These are phyloP conservation scores for Nicotiana rustica DNA, from an alignment of 305 asterid species.

Conservation along the genomic window DNA sequence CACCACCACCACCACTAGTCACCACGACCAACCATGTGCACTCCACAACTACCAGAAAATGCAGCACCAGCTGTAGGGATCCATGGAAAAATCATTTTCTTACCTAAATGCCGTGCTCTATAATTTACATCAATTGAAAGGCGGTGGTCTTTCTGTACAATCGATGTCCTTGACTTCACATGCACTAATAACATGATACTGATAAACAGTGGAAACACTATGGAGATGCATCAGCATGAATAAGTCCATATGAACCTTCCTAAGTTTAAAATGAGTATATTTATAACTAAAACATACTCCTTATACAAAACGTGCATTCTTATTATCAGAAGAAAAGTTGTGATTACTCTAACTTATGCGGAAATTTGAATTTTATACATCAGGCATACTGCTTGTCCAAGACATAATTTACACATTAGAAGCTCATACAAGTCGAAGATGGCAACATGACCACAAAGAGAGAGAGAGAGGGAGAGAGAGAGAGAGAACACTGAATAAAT, in stretches of 20 bases:
- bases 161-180: not conserved
- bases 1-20: not conserved
- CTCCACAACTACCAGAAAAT: not conserved
- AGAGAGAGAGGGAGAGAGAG: not conserved
- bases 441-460: not conserved
- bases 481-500: not conserved
- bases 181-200: conserved; percentile 2
- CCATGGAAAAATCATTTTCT: not conserved
- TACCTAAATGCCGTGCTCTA: not conserved
- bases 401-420: conserved; percentile 28
- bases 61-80: conserved; percentile 3
- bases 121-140: not conserved
- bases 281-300: conserved; percentile 5
- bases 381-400: not conserved
- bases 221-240: conserved; percentile 20
- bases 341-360: not conserved
- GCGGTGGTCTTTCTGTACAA: not conserved
- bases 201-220: conserved; percentile 20
- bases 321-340: conserved; percentile 7
- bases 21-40: not conserved
- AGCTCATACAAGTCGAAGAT: not conserved
- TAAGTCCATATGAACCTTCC: not conserved
- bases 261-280: not conserved
- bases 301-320: conserved; percentile 8
- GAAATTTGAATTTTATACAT: not conserved